These are phyloP conservation scores for Diversispora eburnea DNA, from an alignment of 192 early-diverging fungal genomes.

Conservation along the genomic window DNA sequence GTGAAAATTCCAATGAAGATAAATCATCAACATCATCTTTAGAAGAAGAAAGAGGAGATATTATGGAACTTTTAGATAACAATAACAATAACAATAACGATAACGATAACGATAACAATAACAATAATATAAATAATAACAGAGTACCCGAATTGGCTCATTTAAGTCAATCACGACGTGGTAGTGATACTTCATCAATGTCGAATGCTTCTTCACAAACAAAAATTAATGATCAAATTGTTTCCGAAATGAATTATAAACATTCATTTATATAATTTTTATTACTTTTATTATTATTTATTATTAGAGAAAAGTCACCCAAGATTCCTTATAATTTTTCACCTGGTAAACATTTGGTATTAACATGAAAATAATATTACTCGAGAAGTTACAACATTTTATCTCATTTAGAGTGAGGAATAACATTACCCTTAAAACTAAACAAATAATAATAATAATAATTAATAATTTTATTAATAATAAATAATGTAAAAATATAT, in stretches of 20 bases:
- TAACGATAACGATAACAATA: neutral
- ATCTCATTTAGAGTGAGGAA: too few species aligned
- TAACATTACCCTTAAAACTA: too few species aligned
- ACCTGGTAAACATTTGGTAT: too few species aligned
- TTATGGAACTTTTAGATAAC: neutral
- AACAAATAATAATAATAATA: too few species aligned
- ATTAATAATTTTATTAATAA: too few species aligned
- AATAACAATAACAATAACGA: neutral
- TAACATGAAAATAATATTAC: too few species aligned
- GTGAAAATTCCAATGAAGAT: too few species aligned
- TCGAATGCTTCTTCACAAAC: slow-evolving; percentile 12
- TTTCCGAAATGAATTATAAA: neutral
- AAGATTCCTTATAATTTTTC: too few species aligned
- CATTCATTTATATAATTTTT: slow-evolving; percentile 10
- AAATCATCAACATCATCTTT: too few species aligned
- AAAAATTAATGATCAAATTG: slow-evolving; percentile 10
- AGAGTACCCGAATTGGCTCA: neutral
- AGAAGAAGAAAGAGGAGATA: neutral
- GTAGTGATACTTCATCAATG: slow-evolving; percentile 11
- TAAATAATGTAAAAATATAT: too few species aligned
- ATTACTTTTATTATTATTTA: neutral
- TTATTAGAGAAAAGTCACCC: neutral
- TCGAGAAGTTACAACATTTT: too few species aligned
- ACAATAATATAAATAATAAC: neutral
- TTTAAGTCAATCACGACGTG: slow-evolving; percentile 18